phyloP scores from a whole-genome alignment of 169 alveolate species.

The Cyclospora cayetanensis region DNA sequence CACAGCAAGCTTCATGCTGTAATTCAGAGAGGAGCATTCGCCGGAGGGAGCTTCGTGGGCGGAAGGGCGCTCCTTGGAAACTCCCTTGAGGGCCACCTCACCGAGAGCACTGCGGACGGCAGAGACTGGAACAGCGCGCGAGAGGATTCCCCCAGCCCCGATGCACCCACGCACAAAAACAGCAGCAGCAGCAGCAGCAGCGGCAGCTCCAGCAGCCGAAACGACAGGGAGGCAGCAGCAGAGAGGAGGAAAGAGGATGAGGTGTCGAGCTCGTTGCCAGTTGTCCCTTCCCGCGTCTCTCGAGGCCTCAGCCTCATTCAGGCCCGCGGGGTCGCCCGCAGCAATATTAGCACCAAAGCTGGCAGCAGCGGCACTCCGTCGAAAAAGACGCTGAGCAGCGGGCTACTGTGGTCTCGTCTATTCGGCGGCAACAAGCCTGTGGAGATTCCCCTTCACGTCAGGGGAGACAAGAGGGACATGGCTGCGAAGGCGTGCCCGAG shows the following conservation, averaged over 20 bases:
- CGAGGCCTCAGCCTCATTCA: not conserved
- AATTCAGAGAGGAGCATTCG: not conserved
- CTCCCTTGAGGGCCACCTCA: not conserved
- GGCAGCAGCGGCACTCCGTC: conserved; percentile 13
- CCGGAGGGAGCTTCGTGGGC: not conserved
- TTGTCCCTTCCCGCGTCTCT: not conserved
- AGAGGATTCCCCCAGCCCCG: too few species aligned
- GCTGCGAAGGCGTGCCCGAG: not conserved
- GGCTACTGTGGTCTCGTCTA: not conserved
- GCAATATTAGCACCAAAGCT: not conserved
- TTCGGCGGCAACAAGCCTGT: not conserved
- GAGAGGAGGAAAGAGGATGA: not conserved
- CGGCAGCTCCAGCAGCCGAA: conserved; percentile 24
- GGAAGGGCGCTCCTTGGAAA: too few species aligned
- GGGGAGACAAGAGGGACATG: not conserved
- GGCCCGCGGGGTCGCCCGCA: not conserved
- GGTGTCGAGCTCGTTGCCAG: not conserved
- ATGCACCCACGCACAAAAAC: too few species aligned
- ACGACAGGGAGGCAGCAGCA: not conserved
- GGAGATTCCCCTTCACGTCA: not conserved
- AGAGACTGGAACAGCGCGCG: too few species aligned
- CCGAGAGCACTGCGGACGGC: not conserved
- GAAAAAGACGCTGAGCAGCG: not conserved
- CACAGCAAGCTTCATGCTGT: conserved; percentile 61
- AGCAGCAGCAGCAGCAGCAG: not conserved